phyloP scores from a whole-genome alignment of 1,284 basidiomycete species.

The Cutaneotrichosporon sp. region DNA sequence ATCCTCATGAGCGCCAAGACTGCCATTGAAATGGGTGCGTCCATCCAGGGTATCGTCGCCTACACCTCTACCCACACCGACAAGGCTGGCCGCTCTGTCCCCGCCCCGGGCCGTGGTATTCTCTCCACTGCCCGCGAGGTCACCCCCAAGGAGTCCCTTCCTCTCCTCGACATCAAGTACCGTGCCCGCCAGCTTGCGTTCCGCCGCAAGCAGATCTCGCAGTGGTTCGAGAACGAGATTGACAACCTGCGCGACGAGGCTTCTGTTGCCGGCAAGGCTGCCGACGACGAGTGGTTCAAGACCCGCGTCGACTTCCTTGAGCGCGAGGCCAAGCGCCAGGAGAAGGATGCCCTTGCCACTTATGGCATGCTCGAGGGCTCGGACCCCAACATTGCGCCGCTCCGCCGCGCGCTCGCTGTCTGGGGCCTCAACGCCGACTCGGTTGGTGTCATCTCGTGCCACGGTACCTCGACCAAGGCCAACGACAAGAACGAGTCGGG shows the following conservation, averaged over 20 bases:
- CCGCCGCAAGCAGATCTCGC: conserved; percentile 85
- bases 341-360: conserved; percentile 78
- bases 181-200: conserved; percentile 84
- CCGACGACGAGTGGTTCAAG: conserved; percentile 66
- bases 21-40: conserved; percentile 86
- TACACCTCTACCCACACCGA: conserved; percentile 97
- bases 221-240: conserved; percentile 88
- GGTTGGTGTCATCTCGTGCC: conserved; percentile 56
- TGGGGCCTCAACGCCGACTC: conserved; percentile 94
- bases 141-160: conserved; percentile 62
- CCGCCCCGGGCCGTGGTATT: conserved; percentile 85
- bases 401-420: conserved; percentile 89
- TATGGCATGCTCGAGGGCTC: conserved; percentile 91
- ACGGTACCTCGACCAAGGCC: conserved; percentile 88
- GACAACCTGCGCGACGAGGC: conserved; percentile 73
- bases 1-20: conserved; percentile 95
- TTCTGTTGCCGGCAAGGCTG: conserved; percentile 52
- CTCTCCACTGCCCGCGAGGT: conserved; percentile 76
- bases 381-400: conserved; percentile 78
- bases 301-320: conserved; percentile 75
- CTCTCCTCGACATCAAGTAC: conserved; percentile 76
- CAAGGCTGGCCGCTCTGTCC: conserved; percentile 90
- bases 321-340: conserved; percentile 79
- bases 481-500: conserved; percentile 98
- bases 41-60: conserved; percentile 86